These are phyloP conservation scores for Leccinum uliginosum DNA, from an alignment of 768 basidiomycete species.

Conservation along the genomic window DNA sequence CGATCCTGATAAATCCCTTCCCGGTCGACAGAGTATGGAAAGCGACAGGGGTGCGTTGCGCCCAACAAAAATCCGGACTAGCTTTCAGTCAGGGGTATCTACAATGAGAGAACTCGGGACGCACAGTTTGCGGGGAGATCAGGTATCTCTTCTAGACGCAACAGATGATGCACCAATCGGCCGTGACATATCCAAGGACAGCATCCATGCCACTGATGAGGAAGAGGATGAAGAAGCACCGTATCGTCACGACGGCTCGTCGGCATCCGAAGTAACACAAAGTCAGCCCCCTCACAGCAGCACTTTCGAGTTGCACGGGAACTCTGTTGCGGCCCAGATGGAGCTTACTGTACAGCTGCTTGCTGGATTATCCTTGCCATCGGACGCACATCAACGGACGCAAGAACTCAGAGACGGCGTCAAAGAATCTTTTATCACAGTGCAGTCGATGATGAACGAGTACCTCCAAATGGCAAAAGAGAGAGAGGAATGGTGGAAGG, in stretches of 20 bases:
- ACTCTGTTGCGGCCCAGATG: slow-evolving; percentile 68
- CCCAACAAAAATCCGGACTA: slow-evolving; percentile 27
- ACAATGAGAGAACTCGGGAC: slow-evolving; percentile 22
- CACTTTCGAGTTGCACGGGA: slow-evolving; percentile 64
- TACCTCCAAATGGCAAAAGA: slow-evolving; percentile 67
- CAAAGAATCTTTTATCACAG: slow-evolving; percentile 52
- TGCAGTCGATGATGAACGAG: slow-evolving; percentile 58
- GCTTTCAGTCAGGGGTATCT: slow-evolving; percentile 28
- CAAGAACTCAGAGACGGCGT: slow-evolving; percentile 47
- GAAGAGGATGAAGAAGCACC: slow-evolving; percentile 29
- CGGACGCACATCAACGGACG: slow-evolving; percentile 25
- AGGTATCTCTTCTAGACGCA: slow-evolving; percentile 22
- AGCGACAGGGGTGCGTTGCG: slow-evolving; percentile 42
- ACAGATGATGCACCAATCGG: slow-evolving; percentile 13
- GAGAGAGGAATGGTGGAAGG: slow-evolving; percentile 78
- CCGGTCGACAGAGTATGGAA: slow-evolving; percentile 40
- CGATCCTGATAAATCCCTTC: slow-evolving; percentile 30
- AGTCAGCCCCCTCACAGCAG: slow-evolving; percentile 52
- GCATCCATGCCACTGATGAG: slow-evolving; percentile 25
- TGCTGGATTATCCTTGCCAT: slow-evolving; percentile 36
- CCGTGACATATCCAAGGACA: slow-evolving; percentile 13
- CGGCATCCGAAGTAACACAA: slow-evolving; percentile 38
- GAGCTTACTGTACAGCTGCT: slow-evolving; percentile 72
- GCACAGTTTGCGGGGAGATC: slow-evolving; percentile 21
- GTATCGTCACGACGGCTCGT: slow-evolving; percentile 42